A percentile compares a stretch with the other conserved stretches of the same genome.
These are phyloP conservation scores for Mucor indicus DNA, from an alignment of 371 early-diverging fungal species.

Conservation along the genomic window DNA sequence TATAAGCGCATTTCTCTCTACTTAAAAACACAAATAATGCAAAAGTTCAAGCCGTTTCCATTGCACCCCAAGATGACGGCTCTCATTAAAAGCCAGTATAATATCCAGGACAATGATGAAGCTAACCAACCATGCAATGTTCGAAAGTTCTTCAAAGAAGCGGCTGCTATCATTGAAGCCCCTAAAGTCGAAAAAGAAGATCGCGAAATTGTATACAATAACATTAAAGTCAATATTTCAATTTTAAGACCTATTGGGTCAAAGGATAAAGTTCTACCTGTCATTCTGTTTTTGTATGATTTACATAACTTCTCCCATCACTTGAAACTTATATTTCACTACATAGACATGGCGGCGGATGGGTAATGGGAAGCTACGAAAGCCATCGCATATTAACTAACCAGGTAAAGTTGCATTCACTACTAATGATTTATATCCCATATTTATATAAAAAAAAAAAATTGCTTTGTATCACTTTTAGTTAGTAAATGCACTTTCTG, in stretches of 20 bases:
- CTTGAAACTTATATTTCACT: too few species aligned
- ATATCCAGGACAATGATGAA: constrained; percentile 3
- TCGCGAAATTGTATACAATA: neutral
- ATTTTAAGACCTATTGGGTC: constrained; percentile 11
- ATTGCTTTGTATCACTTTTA: too few species aligned
- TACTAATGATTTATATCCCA: too few species aligned
- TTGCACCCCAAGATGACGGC: neutral
- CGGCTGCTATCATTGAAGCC: neutral
- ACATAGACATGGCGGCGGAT: constrained; percentile 19
- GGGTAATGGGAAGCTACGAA: constrained; percentile 5
- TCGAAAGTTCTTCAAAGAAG: constrained; percentile 1
- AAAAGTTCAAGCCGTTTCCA: neutral
- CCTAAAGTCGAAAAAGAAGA: constrained; percentile 9
- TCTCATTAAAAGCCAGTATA: neutral
- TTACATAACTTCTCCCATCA: neutral
- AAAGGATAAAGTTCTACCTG: constrained; percentile 9
- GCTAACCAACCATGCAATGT: constrained; percentile 3
- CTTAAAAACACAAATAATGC: too few species aligned
- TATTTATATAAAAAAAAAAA: too few species aligned
- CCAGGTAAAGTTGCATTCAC: constrained; percentile 9
- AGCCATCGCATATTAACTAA: constrained; percentile 5
- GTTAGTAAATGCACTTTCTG: constrained; percentile 8
- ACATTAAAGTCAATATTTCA: constrained; percentile 6
- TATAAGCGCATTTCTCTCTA: too few species aligned
- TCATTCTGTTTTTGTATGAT: constrained; percentile 16